Conservation (phyloP, 495 filamentous ascomycete species). For the Hyaloscypha hepaticicola region DNA sequence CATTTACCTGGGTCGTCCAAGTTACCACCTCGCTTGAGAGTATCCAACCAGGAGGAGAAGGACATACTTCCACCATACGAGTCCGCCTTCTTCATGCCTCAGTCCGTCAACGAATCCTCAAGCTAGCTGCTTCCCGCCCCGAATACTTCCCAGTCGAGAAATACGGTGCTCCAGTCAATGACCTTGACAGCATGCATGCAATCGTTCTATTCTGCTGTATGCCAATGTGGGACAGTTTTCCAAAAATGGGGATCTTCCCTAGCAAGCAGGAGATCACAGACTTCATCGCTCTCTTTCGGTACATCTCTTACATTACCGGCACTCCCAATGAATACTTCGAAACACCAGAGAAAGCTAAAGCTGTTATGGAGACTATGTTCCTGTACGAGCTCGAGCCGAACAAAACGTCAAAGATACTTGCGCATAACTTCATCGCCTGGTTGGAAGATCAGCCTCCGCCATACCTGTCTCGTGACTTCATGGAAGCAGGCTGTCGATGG, state of each 20-base stretch:
- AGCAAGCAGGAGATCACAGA: conserved; percentile 57
- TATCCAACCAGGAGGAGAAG: conserved; percentile 65
- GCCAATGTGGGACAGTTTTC: conserved; percentile 63
- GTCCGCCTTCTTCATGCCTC: conserved; percentile 73
- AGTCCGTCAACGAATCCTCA: conserved; percentile 63
- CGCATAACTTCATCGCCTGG: conserved; percentile 69
- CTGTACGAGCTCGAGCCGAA: conserved; percentile 62
- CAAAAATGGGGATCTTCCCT: conserved; percentile 68
- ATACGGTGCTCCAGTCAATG: conserved; percentile 67
- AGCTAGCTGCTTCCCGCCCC: conserved; percentile 49
- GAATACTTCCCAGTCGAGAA: conserved; percentile 61
- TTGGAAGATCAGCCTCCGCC: conserved; percentile 60
- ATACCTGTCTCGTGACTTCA: conserved; percentile 57
- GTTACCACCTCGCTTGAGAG: conserved; percentile 61
- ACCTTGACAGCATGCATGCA: conserved; percentile 68
- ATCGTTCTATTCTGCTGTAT: conserved; percentile 64
- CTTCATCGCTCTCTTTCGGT: conserved; percentile 73
- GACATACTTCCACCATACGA: conserved; percentile 63
- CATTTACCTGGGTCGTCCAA: conserved; percentile 67
- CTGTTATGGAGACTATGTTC: conserved; percentile 63
- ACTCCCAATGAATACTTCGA: conserved; percentile 58
- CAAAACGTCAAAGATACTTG: conserved; percentile 56
- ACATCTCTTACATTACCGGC: conserved; percentile 67
- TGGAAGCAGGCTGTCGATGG: conserved; percentile 63
- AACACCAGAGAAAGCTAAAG: conserved; percentile 51